Percentiles rank a stretch among this genome's conserved stretches.
Evolutionary conservation across 1,139 yeast genomes (phyloP).

Genomic region (Sugiyamaella japonica): DNA sequence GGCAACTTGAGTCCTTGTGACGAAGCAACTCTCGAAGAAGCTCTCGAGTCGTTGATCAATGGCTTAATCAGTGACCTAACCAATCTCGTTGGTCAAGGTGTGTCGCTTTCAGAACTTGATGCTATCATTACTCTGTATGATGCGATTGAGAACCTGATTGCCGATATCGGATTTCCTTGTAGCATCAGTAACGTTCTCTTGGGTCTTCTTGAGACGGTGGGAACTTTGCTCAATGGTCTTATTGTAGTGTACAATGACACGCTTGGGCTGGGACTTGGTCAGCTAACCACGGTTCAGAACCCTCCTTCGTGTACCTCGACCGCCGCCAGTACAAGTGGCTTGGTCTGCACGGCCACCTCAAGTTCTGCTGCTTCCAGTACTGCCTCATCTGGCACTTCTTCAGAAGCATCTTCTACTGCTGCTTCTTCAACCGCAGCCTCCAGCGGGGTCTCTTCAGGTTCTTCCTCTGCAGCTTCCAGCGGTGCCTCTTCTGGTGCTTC

Average conservation of each 20-base stretch:
- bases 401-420: no score
- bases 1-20: slow-evolving; percentile 7
- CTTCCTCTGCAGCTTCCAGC: no score
- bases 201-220: slow-evolving; percentile 4
- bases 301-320: not conserved
- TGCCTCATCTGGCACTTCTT: no score
- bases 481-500: no score
- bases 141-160: not conserved
- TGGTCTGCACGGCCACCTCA: no score
- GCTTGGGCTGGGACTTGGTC: slow-evolving; percentile 3
- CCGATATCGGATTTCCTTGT: slow-evolving; percentile 10
- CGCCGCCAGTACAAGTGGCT: no score
- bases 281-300: slow-evolving; percentile 3
- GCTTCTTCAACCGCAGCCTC: no score
- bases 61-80: not conserved
- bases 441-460: no score
- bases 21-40: slow-evolving; percentile 1
- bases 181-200: not conserved
- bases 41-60: slow-evolving; percentile 5
- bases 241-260: slow-evolving; percentile 6
- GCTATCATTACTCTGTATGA: slow-evolving; percentile 10
- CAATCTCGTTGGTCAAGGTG: not conserved
- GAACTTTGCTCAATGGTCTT: not conserved
- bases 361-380: no score
- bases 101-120: slow-evolving; percentile 8